Evolutionary conservation across 2,329 filamentous ascomycete species (phyloP), one percentile per base, ranked within the genome.

Genomic region (Chrysoporthe austroafricana): DNA sequence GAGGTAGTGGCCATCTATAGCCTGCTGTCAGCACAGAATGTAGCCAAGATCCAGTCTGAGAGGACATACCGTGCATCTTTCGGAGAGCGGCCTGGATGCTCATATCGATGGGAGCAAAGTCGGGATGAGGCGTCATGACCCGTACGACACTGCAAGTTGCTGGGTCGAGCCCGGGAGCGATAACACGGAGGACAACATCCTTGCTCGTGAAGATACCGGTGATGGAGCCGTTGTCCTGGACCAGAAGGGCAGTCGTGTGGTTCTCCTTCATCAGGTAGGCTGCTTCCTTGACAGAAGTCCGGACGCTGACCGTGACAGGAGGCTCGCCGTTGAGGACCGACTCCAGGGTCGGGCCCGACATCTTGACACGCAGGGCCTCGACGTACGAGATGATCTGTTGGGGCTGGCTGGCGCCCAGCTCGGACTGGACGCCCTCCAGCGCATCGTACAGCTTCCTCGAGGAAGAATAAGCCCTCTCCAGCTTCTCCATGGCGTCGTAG

Each of bases 121-220:
- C 96, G 7, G 96, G 96, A 78, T 99, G 96, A 72, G 96, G 96
- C 44, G 96, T 99, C 96, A 99, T 99, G 73, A 99, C 96, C 74
- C 96, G 91, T 72, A 99, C 95, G 70, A 99, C 96, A 78, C 95
- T 98, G 86, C 96, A 99, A 76, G 91, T 98, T 69, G 89, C 86
- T 58, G 96, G 96, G 79, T 99, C 96, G 69, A 99, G 86, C 21
- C 96, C 96, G 62, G 96, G 96, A 65, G 96, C 96, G 81, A 99
- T 99, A 69, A 99, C 96, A 79, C 96, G 93, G 68, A 99, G 86
- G 68, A 99, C 96, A 62, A 99, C 95, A 81, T 99, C 96, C 83
- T 99, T 99, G 84, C 96, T 98, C 69, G 96, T 99, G 79, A 99
- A 99, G 77, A 99, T 99, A 81, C 96, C 96, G 64, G 96, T 99